Base-by-base conservation (phyloP, 768 basidiomycete species). In the Podaxis sp. region DNA sequence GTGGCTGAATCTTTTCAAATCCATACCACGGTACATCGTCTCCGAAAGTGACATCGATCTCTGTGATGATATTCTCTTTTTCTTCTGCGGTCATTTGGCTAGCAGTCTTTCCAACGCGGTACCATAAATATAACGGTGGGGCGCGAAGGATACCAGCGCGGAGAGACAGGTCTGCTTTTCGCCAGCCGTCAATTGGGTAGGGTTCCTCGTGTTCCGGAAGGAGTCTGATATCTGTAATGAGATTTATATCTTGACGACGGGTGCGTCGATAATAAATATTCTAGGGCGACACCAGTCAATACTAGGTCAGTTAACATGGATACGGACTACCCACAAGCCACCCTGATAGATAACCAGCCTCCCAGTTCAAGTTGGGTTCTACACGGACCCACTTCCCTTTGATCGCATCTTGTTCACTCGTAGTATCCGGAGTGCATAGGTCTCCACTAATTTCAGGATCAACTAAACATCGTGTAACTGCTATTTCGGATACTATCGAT, bases 311-410 rank as follows among this genome's bases (percentile, higher is more conserved):
- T 23, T 50, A 10, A 11, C 28, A 48, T 48, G 9, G 13, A 48
- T 23, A 46, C 38, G 53, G 47, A 5, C 57, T 5, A 72, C 83
- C 68, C 63, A 92, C 86, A 67, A 91, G 72, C 66, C 79, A 86
- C 74, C 78, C 75, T 55, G 75, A 67, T 76, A 88, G 25, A 83
- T 70, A 61, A 77, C 88, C 65, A 69, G 74, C 77, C 81, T 83
- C 77, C 36, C 77, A 64, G 69, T 95, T 95, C 36, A 98, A 72
- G 74, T 98, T 90, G 48, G 85, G 80, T 40, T 86, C 85, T 11
- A 99, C 88, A 13, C 90, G 84, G 1, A 96, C 93, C 96, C 96
- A 99, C 66, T 88, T 91, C 0, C 90, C 90, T 64, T 82, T 86
- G 65, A 86, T 82, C 4, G 88, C 86, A 68, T 94, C 90, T 51